A percentile compares a stretch with the other conserved stretches of the same genome.
These are phyloP conservation scores for Cucurbita ficifolia DNA, from an alignment of 306 rosid species.

Conservation along the genomic window DNA sequence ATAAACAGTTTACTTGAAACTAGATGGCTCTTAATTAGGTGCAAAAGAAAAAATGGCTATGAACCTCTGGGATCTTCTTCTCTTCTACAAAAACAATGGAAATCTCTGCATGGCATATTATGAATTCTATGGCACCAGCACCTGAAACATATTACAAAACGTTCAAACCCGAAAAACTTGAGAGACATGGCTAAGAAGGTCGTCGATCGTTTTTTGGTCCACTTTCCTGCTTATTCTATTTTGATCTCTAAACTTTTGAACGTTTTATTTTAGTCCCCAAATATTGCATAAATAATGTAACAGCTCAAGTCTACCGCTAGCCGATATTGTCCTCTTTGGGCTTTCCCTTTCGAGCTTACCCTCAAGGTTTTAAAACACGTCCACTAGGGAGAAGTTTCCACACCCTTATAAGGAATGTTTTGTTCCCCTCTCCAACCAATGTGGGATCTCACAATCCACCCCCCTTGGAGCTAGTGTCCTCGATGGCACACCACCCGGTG, in stretches of 20 bases:
- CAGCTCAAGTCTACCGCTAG: too few relatives aligned
- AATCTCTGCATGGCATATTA: slow-evolving; percentile 71
- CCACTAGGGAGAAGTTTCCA: too few relatives aligned
- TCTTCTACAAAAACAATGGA: slow-evolving; percentile 70
- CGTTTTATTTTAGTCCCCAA: not conserved
- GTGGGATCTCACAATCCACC: too few relatives aligned
- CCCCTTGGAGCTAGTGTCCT: too few relatives aligned
- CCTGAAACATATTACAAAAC: slow-evolving; percentile 23
- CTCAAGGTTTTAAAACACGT: too few relatives aligned
- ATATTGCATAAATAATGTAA: not conserved
- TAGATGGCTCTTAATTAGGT: not conserved
- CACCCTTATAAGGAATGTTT: too few relatives aligned
- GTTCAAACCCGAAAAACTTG: not conserved
- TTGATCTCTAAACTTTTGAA: not conserved
- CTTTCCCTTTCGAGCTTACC: too few relatives aligned
- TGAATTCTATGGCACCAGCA: slow-evolving; percentile 80
- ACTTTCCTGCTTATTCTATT: not conserved
- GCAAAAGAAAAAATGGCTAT: not conserved
- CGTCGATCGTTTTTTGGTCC: not conserved
- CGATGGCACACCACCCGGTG: too few relatives aligned
- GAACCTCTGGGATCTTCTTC: slow-evolving; percentile 79
- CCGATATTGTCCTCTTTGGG: too few relatives aligned
- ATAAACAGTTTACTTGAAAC: not conserved
- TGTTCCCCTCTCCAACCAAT: too few relatives aligned
- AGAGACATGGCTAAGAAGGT: not conserved